Evolutionary conservation across 345 rosid genomes (phyloP).

Genomic region (Melaleuca quinquenervia): DNA sequence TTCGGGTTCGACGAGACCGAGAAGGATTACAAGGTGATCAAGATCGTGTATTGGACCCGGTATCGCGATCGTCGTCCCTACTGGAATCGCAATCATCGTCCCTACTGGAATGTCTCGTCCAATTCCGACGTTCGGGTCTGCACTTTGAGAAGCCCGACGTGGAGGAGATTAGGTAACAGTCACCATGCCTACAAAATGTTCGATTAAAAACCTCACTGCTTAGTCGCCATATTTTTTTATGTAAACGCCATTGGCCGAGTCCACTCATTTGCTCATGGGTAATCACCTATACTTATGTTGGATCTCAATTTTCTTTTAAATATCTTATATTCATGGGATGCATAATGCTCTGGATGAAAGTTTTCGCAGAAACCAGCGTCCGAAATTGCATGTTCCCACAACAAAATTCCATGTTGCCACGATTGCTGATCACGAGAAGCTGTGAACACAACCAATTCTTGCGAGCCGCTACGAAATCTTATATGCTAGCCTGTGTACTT

Average conservation of each 20-base stretch:
- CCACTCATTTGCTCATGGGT: not conserved
- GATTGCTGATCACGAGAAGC: not conserved
- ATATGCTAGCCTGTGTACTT: not conserved
- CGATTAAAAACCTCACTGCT: not conserved
- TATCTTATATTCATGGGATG: not conserved
- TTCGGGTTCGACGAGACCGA: conserved; percentile 40
- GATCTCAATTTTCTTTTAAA: not conserved
- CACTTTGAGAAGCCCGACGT: conserved; percentile 24
- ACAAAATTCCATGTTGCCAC: not conserved
- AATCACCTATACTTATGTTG: not conserved
- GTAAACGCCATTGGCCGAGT: not conserved
- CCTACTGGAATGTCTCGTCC: not conserved
- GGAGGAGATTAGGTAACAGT: conserved; percentile 7
- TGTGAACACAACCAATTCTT: not conserved
- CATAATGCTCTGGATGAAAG: not conserved
- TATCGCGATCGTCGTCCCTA: not conserved
- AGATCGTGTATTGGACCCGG: conserved; percentile 42
- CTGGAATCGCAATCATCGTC: not conserved
- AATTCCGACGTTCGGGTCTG: conserved; percentile 48
- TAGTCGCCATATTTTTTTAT: not conserved
- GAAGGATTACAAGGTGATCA: conserved; percentile 49
- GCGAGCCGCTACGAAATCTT: not conserved
- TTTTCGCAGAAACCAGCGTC: not conserved
- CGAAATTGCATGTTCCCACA: not conserved
- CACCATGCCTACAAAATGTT: not conserved